These are phyloP conservation scores for Schoenoplectus triqueter DNA, from an alignment of 202 grass and related monocot genomes.

Conservation along the genomic window DNA sequence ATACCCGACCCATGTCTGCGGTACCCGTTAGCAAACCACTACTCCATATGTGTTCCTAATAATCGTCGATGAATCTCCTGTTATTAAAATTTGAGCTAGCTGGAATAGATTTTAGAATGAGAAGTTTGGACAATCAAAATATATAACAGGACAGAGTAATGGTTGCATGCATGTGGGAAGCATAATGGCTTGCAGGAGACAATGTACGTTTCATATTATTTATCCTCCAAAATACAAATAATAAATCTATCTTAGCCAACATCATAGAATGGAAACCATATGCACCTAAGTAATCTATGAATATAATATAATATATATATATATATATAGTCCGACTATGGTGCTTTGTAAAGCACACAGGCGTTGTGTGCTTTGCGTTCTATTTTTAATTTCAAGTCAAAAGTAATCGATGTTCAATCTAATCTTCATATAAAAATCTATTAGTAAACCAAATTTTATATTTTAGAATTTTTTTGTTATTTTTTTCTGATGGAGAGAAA, in stretches of 20 bases:
- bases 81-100: constrained; percentile 19
- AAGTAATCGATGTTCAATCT: too few relatives aligned
- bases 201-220: constrained; percentile 13
- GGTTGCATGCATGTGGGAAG: constrained; percentile 27
- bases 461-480: too few relatives aligned
- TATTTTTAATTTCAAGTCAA: too few relatives aligned
- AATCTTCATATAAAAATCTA: too few relatives aligned
- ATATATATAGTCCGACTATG: too few relatives aligned
- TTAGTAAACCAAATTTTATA: too few relatives aligned
- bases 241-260: constrained; percentile 28
- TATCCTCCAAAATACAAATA: constrained; percentile 9
- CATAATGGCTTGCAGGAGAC: constrained; percentile 34
- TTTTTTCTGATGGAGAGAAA: too few relatives aligned
- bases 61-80: background rate
- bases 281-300: constrained; percentile 26
- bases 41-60: background rate
- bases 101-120: background rate
- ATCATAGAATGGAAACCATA: constrained; percentile 42
- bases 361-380: too few relatives aligned
- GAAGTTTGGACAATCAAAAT: background rate
- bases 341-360: too few relatives aligned
- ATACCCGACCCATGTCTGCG: too few relatives aligned
- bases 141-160: constrained; percentile 19
- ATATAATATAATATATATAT: background rate
- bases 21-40: too few relatives aligned